Percentiles rank a stretch among this genome's conserved stretches.
Conservation (phyloP, 2,329 filamentous ascomycete species). For the Epichloe gansuensis region DNA sequence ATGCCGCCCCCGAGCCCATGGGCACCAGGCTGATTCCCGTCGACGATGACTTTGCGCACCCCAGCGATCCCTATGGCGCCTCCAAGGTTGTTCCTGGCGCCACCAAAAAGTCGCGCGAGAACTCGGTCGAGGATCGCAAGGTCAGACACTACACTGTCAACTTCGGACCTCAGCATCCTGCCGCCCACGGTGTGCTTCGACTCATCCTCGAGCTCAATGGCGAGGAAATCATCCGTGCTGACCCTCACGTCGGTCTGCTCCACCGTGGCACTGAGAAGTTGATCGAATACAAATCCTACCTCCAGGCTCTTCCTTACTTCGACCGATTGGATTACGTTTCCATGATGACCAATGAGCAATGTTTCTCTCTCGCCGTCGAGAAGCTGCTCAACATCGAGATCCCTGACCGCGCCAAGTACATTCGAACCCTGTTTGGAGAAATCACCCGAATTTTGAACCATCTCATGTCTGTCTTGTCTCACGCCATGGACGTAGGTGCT, state of each 20-base stretch:
- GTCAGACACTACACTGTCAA: conserved; percentile 99
- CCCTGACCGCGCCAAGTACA: conserved; percentile 90
- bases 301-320: conserved; percentile 96
- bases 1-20: conserved; percentile 39
- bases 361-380: conserved; percentile 88
- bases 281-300: conserved; percentile 99
- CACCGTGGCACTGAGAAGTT: conserved; percentile 98
- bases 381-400: conserved; percentile 97
- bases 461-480: conserved; percentile 91
- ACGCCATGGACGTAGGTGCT: conserved; percentile 98
- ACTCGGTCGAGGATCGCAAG: conserved; percentile 54
- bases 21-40: conserved; percentile 52
- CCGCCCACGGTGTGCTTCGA: conserved; percentile 93
- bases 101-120: conserved; percentile 34
- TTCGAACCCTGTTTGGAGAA: conserved; percentile 89
- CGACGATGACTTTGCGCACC: conserved; percentile 49
- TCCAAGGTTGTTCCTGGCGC: conserved; percentile 27
- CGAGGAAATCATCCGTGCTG: conserved; percentile 91
- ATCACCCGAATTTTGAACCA: conserved; percentile 93
- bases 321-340: conserved; percentile 97
- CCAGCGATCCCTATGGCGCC: conserved; percentile 36
- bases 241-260: conserved; percentile 91
- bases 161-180: conserved; percentile 96
- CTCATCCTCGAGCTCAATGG: conserved; percentile 96
- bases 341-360: conserved; percentile 99